Evolutionary conservation across 768 basidiomycete genomes (phyloP).

Genomic region (Amyloporia xantha): DNA sequence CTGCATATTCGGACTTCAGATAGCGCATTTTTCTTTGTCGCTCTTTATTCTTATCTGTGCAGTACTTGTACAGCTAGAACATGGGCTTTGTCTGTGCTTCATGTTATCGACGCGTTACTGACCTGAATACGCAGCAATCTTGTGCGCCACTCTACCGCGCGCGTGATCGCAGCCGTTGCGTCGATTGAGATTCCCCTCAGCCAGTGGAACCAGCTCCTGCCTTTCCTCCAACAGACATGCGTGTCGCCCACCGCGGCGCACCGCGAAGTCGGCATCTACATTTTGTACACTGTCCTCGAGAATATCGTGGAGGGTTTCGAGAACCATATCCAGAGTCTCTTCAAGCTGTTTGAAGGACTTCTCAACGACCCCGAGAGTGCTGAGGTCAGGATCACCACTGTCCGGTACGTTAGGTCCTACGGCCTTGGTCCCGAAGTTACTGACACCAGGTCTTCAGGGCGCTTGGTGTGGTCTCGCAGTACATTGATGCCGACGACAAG

Average conservation of each 20-base stretch:
- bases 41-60: constrained; percentile 9
- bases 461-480: constrained; percentile 90
- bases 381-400: constrained; percentile 86
- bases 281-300: constrained; percentile 87
- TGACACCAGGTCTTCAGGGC: constrained; percentile 39
- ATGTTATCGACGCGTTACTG: too few species aligned
- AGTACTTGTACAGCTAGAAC: too few species aligned
- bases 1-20: too few species aligned
- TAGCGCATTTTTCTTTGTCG: too few species aligned
- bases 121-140: constrained; percentile 52
- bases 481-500: constrained; percentile 85
- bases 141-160: constrained; percentile 88
- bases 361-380: constrained; percentile 79
- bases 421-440: background rate
- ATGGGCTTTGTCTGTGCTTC: too few species aligned
- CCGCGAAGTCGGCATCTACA: constrained; percentile 88
- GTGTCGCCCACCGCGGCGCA: constrained; percentile 60
- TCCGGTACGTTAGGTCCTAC: constrained; percentile 42
- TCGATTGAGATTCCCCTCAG: constrained; percentile 75
- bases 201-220: constrained; percentile 82
- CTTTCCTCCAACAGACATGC: constrained; percentile 78
- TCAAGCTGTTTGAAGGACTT: constrained; percentile 70
- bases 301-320: constrained; percentile 88
- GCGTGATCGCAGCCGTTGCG: constrained; percentile 90
- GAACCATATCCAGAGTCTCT: constrained; percentile 63